Evolutionary conservation across 257 asterid genomes (phyloP).

Genomic region (Solanum sejunctum): DNA sequence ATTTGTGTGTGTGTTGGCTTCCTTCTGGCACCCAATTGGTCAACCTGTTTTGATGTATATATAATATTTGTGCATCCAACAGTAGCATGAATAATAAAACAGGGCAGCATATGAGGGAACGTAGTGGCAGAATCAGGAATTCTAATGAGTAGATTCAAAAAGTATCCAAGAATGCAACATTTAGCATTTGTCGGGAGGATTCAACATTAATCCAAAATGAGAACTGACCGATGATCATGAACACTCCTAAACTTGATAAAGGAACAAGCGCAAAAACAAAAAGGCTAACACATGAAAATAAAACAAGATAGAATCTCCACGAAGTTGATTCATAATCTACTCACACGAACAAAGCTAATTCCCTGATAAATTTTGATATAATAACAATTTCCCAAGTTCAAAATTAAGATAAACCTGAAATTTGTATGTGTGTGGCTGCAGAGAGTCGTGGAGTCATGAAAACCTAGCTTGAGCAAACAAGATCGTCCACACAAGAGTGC

Average conservation of each 20-base stretch:
- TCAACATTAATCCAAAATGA: not conserved
- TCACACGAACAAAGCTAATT: not conserved
- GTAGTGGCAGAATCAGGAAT: not conserved
- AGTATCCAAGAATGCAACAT: not conserved
- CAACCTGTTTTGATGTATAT: not conserved
- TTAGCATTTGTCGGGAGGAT: not conserved
- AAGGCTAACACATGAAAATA: not conserved
- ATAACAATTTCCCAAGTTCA: not conserved
- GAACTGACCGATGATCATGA: not conserved
- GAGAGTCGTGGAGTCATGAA: not conserved
- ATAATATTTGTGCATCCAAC: not conserved
- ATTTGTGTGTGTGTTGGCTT: not conserved
- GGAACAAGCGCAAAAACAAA: not conserved
- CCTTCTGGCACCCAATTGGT: not conserved
- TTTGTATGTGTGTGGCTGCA: not conserved
- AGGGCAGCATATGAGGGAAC: not conserved
- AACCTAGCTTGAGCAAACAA: not conserved
- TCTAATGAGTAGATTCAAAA: not conserved
- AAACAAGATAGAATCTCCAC: not conserved
- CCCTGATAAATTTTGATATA: not conserved
- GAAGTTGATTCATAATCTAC: not conserved
- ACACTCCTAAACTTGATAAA: not conserved
- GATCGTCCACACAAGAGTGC: not conserved
- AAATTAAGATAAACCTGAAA: not conserved
- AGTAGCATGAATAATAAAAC: not conserved